Evolutionary conservation across 306 rosid species (phyloP), one percentile per base, ranked within the genome.

Genomic region (Astragalus glycyphyllos): DNA sequence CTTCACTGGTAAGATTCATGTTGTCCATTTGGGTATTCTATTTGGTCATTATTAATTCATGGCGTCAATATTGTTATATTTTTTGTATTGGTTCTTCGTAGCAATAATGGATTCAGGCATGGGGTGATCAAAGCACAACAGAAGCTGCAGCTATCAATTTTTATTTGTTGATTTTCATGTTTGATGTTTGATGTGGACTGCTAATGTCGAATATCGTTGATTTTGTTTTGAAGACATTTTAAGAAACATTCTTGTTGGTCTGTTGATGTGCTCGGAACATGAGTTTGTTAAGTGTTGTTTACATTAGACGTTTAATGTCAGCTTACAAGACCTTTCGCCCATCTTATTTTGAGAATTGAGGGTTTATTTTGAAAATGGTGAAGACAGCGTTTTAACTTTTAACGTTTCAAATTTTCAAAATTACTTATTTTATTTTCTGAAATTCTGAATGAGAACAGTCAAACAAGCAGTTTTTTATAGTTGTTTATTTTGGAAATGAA

Each of bases 1-100:
- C 69, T 68, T 69, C 6, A 29, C 72, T 56, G 89, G 83, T 81
- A 79, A 81, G 69, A 51, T 45, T 41, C 42, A 31, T 69, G 73
- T 17, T n/a, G 10, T 23, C 15, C 58, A 58, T 62, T 44, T 74
- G 16, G 71, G 60, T 65, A 38, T 16, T 67, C 74, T 48, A 13
- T 69, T 62, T 38, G 53, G 58, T 62, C 72, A 65, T 51, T 53
- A 42, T 31, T 66, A 53, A 54, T 68, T 42, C 20, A 58, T 77
- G 34, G 32, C 7, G 14, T 53, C 46, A 56, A 8, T 65, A 16
- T 70, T 61, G 38, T 45, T 69, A 11, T 47, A 32, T 45, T 42
- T 57, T 60, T 46, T 48, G 17, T 40, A 16, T 72, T 50, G 73
- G 42, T 59, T 64, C 51, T 71, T 71, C 11, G 67, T 13, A 45